phyloP scores from a whole-genome alignment of 2,329 filamentous ascomycete genomes.

The Karstenula rhodostoma region DNA sequence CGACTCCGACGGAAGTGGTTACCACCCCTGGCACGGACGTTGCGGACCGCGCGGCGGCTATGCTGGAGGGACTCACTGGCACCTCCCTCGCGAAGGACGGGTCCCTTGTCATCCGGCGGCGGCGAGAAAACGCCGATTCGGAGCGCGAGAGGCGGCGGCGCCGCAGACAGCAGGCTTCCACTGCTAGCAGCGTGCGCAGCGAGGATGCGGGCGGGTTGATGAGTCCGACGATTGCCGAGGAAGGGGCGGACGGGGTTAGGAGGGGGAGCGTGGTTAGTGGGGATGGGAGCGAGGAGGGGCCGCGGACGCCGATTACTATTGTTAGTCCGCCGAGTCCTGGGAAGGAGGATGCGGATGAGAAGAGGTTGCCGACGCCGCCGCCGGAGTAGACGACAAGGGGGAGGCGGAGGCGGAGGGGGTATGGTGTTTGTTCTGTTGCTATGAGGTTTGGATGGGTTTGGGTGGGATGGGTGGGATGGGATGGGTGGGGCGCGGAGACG shows the following conservation, averaged over 20 bases:
- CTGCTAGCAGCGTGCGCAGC: slow-evolving; percentile 40
- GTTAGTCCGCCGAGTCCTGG: slow-evolving; percentile 50
- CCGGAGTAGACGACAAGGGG: slow-evolving; percentile 25
- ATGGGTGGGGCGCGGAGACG: not conserved
- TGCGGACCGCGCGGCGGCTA: slow-evolving; percentile 80
- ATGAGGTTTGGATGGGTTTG: no score
- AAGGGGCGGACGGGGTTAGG: slow-evolving; percentile 26
- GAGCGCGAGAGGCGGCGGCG: slow-evolving; percentile 75
- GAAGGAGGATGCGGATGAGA: slow-evolving; percentile 24
- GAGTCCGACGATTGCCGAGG: slow-evolving; percentile 46
- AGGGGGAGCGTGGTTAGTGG: slow-evolving; percentile 19
- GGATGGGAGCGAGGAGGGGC: slow-evolving; percentile 23
- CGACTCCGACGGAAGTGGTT: slow-evolving; percentile 49
- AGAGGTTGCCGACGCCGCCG: slow-evolving; percentile 42
- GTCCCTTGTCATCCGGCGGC: slow-evolving; percentile 64
- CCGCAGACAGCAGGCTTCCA: slow-evolving; percentile 52
- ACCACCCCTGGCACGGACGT: slow-evolving; percentile 66
- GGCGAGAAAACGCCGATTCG: slow-evolving; percentile 79
- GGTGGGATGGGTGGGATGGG: not conserved
- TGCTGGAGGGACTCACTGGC: slow-evolving; percentile 83
- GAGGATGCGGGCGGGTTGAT: slow-evolving; percentile 39
- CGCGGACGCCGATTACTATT: slow-evolving; percentile 43
- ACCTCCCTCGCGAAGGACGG: slow-evolving; percentile 59
- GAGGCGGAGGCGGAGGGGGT: no score
- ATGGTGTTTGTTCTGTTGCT: no score